Conservation (phyloP, 768 basidiomycete species). For the Termitomyces sp. region DNA sequence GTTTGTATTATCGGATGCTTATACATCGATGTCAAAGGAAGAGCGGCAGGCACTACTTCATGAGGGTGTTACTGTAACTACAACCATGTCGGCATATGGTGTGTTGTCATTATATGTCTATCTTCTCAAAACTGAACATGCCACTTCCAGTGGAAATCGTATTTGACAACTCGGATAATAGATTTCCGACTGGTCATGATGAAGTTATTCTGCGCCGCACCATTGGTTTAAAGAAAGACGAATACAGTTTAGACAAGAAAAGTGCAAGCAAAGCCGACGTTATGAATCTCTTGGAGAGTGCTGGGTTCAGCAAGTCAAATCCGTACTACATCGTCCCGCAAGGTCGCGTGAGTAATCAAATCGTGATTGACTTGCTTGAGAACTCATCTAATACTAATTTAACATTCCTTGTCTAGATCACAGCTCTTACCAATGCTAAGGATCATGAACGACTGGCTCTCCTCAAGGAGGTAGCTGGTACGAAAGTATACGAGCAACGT, state of each 20-base stretch:
- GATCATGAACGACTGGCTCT: slow-evolving; percentile 90
- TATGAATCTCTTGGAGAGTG: slow-evolving; percentile 94
- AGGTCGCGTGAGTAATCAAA: slow-evolving; percentile 64
- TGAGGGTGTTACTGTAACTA: slow-evolving; percentile 83
- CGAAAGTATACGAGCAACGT: slow-evolving; percentile 95
- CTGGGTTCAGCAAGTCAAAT: slow-evolving; percentile 97
- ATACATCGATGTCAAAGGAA: slow-evolving; percentile 91
- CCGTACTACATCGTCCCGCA: slow-evolving; percentile 99
- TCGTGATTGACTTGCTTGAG: neutral
- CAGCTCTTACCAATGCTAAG: slow-evolving; percentile 93
- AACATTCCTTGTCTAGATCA: slow-evolving; percentile 56
- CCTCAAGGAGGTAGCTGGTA: slow-evolving; percentile 98
- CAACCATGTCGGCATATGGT: slow-evolving; percentile 92
- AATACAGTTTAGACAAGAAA: slow-evolving; percentile 96
- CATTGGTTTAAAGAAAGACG: slow-evolving; percentile 97
- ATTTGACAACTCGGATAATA: slow-evolving; percentile 91
- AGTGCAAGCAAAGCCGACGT: slow-evolving; percentile 94
- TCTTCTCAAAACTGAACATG: neutral
- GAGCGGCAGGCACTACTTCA: slow-evolving; percentile 92
- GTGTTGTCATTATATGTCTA: slow-evolving; percentile 13
- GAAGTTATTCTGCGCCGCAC: slow-evolving; percentile 88
- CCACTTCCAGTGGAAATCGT: slow-evolving; percentile 71
- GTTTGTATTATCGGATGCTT: slow-evolving; percentile 96
- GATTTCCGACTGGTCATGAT: slow-evolving; percentile 88
- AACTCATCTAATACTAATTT: neutral